Conservation (phyloP, 176 grass and related monocot species). For the Ensete ventricosum region DNA sequence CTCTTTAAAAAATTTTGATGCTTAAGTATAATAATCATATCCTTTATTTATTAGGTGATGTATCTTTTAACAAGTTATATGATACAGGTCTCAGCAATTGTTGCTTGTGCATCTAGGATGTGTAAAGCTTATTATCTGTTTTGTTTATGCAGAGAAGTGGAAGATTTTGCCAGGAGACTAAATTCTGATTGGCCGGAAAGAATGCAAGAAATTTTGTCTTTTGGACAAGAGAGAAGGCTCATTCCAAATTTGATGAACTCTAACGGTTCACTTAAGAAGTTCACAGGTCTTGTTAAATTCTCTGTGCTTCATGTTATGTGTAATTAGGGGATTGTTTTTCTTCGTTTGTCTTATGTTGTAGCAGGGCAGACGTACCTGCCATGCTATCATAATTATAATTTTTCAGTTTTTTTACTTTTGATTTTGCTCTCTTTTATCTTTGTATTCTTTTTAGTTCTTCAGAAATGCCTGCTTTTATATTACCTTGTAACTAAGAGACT, state of each 20-base stretch:
- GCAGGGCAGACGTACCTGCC: too few relatives aligned
- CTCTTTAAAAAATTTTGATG: not conserved
- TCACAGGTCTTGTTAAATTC: not conserved
- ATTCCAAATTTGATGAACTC: conserved; percentile 42
- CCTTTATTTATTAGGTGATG: not conserved
- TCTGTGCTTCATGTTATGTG: not conserved
- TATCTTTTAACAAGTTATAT: too few relatives aligned
- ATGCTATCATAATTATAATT: too few relatives aligned
- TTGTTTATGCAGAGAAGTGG: conserved; percentile 73
- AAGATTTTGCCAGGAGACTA: conserved; percentile 92
- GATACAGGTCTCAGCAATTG: not conserved
- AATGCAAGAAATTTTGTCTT: conserved; percentile 60
- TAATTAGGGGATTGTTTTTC: not conserved
- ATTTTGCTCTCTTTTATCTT: too few relatives aligned
- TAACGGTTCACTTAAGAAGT: conserved; percentile 1
- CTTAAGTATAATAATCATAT: not conserved
- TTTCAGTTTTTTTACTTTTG: too few relatives aligned
- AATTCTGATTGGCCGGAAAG: conserved; percentile 95
- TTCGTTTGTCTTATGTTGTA: too few relatives aligned
- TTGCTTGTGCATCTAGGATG: not conserved
- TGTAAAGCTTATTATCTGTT: conserved; percentile 19
- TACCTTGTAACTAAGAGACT: too few relatives aligned
- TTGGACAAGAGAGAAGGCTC: conserved; percentile 60
- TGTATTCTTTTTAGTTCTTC: too few relatives aligned
- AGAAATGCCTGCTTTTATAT: too few relatives aligned